phyloP scores from a whole-genome alignment of 495 filamentous ascomycete genomes.

The Penicillium canariense region DNA sequence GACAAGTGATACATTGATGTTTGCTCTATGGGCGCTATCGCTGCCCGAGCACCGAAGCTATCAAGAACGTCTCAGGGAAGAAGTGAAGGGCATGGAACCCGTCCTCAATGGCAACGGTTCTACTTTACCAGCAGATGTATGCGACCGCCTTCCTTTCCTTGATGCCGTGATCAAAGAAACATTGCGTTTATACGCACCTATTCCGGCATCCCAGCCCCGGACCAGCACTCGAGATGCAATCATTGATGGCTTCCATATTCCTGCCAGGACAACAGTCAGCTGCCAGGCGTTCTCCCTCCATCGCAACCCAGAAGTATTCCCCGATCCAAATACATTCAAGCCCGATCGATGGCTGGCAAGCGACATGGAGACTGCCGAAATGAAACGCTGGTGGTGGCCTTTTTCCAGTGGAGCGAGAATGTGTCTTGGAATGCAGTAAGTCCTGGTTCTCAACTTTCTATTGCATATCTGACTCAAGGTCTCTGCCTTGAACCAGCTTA shows the following conservation, averaged over 20 bases:
- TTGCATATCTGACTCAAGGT: neutral
- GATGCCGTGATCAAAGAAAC: slow-evolving; percentile 72
- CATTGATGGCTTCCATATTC: slow-evolving; percentile 44
- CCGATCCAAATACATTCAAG: slow-evolving; percentile 51
- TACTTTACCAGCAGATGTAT: slow-evolving; percentile 49
- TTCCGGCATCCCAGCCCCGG: slow-evolving; percentile 67
- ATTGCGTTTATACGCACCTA: slow-evolving; percentile 61
- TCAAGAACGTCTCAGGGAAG: slow-evolving; percentile 25
- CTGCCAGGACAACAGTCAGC: slow-evolving; percentile 57
- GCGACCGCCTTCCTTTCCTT: slow-evolving; percentile 62
- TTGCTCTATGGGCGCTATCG: slow-evolving; percentile 34
- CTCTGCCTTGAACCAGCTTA: slow-evolving; percentile 32
- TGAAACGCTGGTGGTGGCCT: slow-evolving; percentile 68
- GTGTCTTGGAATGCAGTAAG: slow-evolving; percentile 65
- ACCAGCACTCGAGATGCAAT: slow-evolving; percentile 10
- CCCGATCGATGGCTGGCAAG: slow-evolving; percentile 54
- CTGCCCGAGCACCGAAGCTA: slow-evolving; percentile 21
- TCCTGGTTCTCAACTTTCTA: neutral
- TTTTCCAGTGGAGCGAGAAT: slow-evolving; percentile 75
- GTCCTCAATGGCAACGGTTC: slow-evolving; percentile 1
- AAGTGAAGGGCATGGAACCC: slow-evolving; percentile 14
- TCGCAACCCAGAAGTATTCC: slow-evolving; percentile 53
- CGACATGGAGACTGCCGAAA: slow-evolving; percentile 37
- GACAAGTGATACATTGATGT: slow-evolving; percentile 37
- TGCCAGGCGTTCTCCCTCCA: slow-evolving; percentile 64